phyloP scores from a whole-genome alignment of 129 eudicot genomes.

The Centaurea solstitialis region DNA sequence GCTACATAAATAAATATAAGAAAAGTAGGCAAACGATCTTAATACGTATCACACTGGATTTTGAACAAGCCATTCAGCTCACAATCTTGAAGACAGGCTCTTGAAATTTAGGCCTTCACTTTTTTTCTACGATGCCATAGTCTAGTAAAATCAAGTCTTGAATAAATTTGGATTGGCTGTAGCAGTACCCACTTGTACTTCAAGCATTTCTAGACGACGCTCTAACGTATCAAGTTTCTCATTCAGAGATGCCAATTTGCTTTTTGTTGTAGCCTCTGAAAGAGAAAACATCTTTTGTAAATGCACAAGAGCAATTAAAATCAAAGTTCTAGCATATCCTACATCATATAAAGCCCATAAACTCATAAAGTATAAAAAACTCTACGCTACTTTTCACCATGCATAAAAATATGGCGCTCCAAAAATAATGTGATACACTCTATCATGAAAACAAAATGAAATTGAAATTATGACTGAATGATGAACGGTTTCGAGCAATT shows the following conservation, averaged over 20 bases:
- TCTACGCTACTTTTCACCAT: not conserved
- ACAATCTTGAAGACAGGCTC: constrained; percentile 29
- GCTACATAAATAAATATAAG: constrained; percentile 15
- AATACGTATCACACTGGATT: constrained; percentile 27
- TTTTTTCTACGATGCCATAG: constrained; percentile 23
- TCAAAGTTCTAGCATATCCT: not conserved
- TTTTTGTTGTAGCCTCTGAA: constrained; percentile 94
- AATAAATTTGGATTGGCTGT: constrained; percentile 81
- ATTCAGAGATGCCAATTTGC: constrained; percentile 83
- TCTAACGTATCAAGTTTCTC: constrained; percentile 94
- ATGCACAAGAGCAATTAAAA: constrained; percentile 17
- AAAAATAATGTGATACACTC: not conserved
- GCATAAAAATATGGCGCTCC: not conserved
- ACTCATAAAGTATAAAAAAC: not conserved
- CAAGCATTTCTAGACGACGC: constrained; percentile 89
- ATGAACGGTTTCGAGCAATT: too few relatives aligned
- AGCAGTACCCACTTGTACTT: constrained; percentile 92
- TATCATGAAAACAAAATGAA: not conserved
- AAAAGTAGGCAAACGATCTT: constrained; percentile 23
- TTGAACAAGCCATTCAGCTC: constrained; percentile 33
- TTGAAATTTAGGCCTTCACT: constrained; percentile 22
- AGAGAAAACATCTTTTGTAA: constrained; percentile 9
- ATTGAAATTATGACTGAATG: too few relatives aligned
- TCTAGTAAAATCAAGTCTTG: constrained; percentile 39
- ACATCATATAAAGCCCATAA: not conserved